Conservation (phyloP, 1,284 basidiomycete species). For the Melampsora americana region DNA sequence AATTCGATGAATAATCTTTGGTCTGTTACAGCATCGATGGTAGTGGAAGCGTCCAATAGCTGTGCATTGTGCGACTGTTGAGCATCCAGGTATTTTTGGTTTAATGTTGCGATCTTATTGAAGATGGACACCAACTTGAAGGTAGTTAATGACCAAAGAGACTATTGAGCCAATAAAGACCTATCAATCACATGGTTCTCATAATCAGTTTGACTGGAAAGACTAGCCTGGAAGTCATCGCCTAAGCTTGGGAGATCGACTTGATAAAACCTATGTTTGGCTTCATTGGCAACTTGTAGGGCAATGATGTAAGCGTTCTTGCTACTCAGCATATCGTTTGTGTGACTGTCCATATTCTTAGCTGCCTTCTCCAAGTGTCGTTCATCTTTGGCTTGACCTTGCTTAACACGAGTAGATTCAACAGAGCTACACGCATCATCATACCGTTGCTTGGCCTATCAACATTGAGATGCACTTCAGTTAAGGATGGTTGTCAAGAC, state of each 20-base stretch:
- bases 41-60: constrained; percentile 59
- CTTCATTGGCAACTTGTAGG: constrained; percentile 65
- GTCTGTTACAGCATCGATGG: constrained; percentile 63
- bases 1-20: constrained; percentile 68
- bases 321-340: constrained; percentile 69
- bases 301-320: constrained; percentile 75
- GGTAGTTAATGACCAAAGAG: constrained; percentile 38
- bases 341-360: constrained; percentile 69
- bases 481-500: background rate
- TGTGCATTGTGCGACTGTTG: constrained; percentile 46
- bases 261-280: constrained; percentile 67
- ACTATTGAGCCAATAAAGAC: background rate
- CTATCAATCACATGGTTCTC: background rate
- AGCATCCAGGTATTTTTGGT: constrained; percentile 11
- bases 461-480: background rate
- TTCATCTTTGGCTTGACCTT: constrained; percentile 61
- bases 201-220: background rate
- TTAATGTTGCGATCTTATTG: constrained; percentile 7
- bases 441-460: constrained; percentile 73
- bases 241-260: constrained; percentile 67
- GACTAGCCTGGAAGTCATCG: constrained; percentile 56
- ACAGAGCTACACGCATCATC: constrained; percentile 71
- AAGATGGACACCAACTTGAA: constrained; percentile 34
- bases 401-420: constrained; percentile 45
- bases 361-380: constrained; percentile 69